Conservation (phyloP, 805 yeast genomes). For the Aciculoconidium aculeatum region DNA sequence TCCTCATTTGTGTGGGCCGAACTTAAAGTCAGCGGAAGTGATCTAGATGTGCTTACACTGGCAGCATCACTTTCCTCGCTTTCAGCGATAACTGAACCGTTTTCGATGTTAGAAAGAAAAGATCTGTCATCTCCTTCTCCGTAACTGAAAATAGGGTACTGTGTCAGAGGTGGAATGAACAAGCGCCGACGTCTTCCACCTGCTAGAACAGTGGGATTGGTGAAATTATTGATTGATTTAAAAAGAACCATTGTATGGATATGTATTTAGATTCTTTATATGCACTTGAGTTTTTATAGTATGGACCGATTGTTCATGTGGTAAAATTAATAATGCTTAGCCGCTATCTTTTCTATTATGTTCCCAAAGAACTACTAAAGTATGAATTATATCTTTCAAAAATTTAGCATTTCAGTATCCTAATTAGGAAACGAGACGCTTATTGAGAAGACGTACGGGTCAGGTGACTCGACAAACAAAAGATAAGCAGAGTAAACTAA, state of each 20-base stretch:
- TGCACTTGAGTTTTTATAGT: neutral
- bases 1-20: slow-evolving; percentile 32
- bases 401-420: too few species aligned
- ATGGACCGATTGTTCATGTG: too few species aligned
- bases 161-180: slow-evolving; percentile 41
- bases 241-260: slow-evolving; percentile 37
- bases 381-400: too few species aligned
- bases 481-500: too few species aligned
- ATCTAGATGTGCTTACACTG: slow-evolving; percentile 35
- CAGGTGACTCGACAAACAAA: too few species aligned
- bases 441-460: too few species aligned
- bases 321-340: too few species aligned
- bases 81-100: slow-evolving; percentile 25
- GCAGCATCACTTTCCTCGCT: slow-evolving; percentile 32
- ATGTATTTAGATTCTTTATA: neutral
- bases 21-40: slow-evolving; percentile 35
- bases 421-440: too few species aligned
- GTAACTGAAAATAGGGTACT: slow-evolving; percentile 35
- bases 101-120: slow-evolving; percentile 35
- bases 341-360: too few species aligned
- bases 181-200: slow-evolving; percentile 35
- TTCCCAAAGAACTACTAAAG: too few species aligned
- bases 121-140: slow-evolving; percentile 41
- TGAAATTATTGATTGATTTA: slow-evolving; percentile 32
- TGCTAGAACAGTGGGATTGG: slow-evolving; percentile 31